A percentile compares a stretch with the other conserved stretches of the same genome.
Evolutionary conservation across 805 yeast genomes (phyloP).

Genomic region (Candida silvicultrix): DNA sequence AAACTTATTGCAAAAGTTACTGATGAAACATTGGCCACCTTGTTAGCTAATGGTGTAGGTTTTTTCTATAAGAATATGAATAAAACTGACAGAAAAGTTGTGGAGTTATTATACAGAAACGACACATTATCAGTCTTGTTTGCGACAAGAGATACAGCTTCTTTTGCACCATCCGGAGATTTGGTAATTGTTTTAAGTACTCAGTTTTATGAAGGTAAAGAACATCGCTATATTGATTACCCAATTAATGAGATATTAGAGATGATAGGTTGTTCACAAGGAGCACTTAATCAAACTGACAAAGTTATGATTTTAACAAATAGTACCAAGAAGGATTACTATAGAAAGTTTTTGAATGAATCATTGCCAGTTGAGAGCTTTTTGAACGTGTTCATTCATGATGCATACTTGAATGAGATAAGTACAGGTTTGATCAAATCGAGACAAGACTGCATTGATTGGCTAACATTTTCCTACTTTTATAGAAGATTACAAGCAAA

Average conservation of each 20-base stretch:
- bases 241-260: constrained; percentile 57
- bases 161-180: constrained; percentile 43
- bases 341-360: constrained; percentile 62
- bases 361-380: constrained; percentile 84
- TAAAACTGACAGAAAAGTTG: constrained; percentile 42
- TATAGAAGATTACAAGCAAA: constrained; percentile 75
- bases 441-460: constrained; percentile 84
- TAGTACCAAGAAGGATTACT: constrained; percentile 50
- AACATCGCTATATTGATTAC: constrained; percentile 65
- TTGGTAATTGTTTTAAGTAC: constrained; percentile 67
- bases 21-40: constrained; percentile 39
- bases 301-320: constrained; percentile 53
- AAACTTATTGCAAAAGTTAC: constrained; percentile 36
- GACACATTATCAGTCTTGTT: constrained; percentile 52
- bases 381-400: constrained; percentile 51
- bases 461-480: constrained; percentile 80
- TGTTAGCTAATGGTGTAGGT: constrained; percentile 59
- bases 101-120: constrained; percentile 44
- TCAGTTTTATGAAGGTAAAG: constrained; percentile 63
- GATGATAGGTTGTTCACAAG: constrained; percentile 47
- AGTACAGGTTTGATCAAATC: constrained; percentile 53
- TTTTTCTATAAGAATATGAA: constrained; percentile 53
- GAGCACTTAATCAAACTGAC: constrained; percentile 26
- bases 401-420: constrained; percentile 69
- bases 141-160: constrained; percentile 52